Evolutionary conservation across 129 eudicot genomes (phyloP), one percentile per base, ranked within the genome.

Genomic region (Apium graveolens): DNA sequence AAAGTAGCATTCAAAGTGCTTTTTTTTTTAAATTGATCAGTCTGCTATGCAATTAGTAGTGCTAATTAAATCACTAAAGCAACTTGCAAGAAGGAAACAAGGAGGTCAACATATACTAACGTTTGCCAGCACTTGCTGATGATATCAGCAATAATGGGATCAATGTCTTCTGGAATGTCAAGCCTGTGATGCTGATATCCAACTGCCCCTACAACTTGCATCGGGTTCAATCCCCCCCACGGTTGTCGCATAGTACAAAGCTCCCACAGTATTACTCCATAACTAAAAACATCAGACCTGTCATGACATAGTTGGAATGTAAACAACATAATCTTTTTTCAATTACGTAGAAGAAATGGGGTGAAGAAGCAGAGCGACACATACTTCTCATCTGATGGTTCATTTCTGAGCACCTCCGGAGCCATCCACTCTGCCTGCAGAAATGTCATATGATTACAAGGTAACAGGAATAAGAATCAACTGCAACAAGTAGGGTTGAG

Each of bases 351-450:
- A 55, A 55, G 31, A 11, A 27, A 55, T 60, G 68, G 16, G 44
- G 24, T 44, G 8, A 41, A 26, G 76, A 72, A 41, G 31, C 21
- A 24, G 48, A 78, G 66, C 80, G 65, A 13, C 44, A 84, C 91
- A 49, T 86, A 95, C 99, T 95, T 95, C 73, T 95, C 99, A 79
- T 95, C 88, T 29, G 99, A 92, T 72, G 97, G 99, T 70, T 95
- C 99, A 57, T 92, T 95, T 85, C 99, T 81, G 42, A 95, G 87
- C 77, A 95, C 99, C 84, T 95, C 99, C 7, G 99, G 99, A 76
- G 99, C 99, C 99, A 95, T 95, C 99, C 99, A 95, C 81, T 95
- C 99, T 3, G 99, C 99, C 98, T 93, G 90, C 83, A 81, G 78
- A 81, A 81, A 73, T 68, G 83, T 44, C 62, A 70, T 43, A 78